Evolutionary conservation across 2,329 filamentous ascomycete species (phyloP).

Genomic region (Metarhizium rileyi): DNA sequence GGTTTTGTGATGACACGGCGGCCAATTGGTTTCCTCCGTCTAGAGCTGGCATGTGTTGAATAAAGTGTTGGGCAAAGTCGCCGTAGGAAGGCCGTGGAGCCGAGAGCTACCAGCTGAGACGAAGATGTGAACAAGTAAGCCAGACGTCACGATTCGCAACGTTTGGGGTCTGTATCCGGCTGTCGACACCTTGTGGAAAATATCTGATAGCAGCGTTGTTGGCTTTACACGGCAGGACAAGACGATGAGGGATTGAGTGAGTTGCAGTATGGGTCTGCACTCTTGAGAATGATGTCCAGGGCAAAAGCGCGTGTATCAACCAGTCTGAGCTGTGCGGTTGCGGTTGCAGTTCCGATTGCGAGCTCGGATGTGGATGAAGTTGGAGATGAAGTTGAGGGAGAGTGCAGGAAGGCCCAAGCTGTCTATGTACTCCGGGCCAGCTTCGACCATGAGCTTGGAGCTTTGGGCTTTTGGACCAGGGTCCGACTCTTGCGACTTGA

Average conservation of each 20-base stretch:
- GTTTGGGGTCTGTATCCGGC: not conserved
- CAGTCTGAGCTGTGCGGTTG: not conserved
- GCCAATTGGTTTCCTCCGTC: not conserved
- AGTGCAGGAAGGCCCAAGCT: not conserved
- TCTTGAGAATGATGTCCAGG: not conserved
- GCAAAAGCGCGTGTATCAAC: not conserved
- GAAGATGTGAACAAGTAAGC: not conserved
- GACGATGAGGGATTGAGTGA: not conserved
- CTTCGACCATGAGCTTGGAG: not conserved
- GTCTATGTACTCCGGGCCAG: not conserved
- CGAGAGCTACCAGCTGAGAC: not conserved
- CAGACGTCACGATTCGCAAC: not conserved
- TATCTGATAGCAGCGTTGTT: not conserved
- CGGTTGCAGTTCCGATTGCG: not conserved
- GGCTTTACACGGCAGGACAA: not conserved
- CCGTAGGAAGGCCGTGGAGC: not conserved
- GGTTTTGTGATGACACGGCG: not conserved
- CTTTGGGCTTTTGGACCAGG: not conserved
- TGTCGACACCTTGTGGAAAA: not conserved
- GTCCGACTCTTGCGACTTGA: not conserved
- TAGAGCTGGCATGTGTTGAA: not conserved
- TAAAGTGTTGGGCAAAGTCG: not conserved
- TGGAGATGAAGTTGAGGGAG: constrained; percentile 1
- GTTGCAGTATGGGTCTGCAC: not conserved
- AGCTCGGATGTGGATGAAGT: constrained; percentile 1